phyloP scores from a whole-genome alignment of 2,329 filamentous ascomycete species.

The Aureobasidium zeae region DNA sequence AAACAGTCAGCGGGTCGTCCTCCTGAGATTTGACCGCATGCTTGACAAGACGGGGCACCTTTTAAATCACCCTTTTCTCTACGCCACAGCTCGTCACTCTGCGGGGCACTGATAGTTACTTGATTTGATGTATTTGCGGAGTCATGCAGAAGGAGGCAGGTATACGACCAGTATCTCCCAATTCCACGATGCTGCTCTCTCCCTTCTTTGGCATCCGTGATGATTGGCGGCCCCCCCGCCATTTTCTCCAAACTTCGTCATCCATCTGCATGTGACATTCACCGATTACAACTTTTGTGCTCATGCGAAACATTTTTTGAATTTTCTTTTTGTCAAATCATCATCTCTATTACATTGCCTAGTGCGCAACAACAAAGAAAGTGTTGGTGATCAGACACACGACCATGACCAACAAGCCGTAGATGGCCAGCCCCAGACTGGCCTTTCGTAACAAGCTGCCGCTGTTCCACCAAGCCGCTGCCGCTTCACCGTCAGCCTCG shows the following conservation, averaged over 20 bases:
- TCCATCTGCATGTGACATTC: conserved; percentile 4
- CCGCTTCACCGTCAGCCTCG: conserved; percentile 34
- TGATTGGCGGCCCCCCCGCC: not conserved
- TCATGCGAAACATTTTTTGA: not conserved
- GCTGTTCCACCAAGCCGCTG: conserved; percentile 31
- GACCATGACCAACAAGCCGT: conserved; percentile 81
- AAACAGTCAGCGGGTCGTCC: too few species aligned
- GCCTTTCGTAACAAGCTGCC: conserved; percentile 55
- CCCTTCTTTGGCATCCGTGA: not conserved
- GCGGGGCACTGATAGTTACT: conserved; percentile 11
- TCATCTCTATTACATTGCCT: conserved; percentile 22
- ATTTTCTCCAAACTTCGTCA: not conserved
- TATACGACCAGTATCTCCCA: not conserved
- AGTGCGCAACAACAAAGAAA: conserved; percentile 63
- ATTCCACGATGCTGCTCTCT: not conserved
- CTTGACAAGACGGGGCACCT: too few species aligned
- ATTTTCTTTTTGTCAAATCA: not conserved
- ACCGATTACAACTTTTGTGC: not conserved
- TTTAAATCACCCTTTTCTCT: not conserved
- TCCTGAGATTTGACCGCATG: too few species aligned
- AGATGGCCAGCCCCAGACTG: conserved; percentile 67
- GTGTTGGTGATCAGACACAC: conserved; percentile 80
- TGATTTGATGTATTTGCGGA: conserved; percentile 5
- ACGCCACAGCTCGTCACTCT: not conserved
- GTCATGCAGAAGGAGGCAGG: not conserved